Evolutionary conservation across 2,329 filamentous ascomycete species (phyloP), one percentile per base, ranked within the genome.

Genomic region (Trichoderma semiorbis): DNA sequence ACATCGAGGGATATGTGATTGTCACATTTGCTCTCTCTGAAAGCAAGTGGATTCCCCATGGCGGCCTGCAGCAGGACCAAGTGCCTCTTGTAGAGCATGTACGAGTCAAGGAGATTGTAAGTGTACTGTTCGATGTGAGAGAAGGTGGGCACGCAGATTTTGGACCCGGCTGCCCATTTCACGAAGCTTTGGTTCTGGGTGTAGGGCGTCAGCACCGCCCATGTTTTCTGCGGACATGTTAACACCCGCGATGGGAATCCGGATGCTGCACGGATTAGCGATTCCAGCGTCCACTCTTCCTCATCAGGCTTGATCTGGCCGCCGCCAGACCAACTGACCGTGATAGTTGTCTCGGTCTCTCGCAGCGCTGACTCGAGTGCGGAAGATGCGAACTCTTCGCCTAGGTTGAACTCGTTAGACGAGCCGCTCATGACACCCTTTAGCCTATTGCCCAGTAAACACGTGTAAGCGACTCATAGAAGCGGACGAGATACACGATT

Each of bases 321-420:
- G 18, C 43, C 43, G 4, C 43, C 43, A 0, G 43, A 47, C 43
- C n/a, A 47, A 10, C 1, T 47, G 43, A 47, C 43, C 4, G n/a
- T 47, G n/a, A 47, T 47, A 6, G 43, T n/a, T 11, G 43, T 47
- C 18, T 47, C 43, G 16, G 18, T 47, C 18, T 47, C 43, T n/a
- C 4, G n/a, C n/a, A 47, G 18, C 8, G 16, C 43, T 11, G 43
- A 0, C n/a, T 47, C 43, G 43, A 47, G n/a, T 21, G 43, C 43
- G 3, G n/a, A 47, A 1, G 43, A 21, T 0, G 43, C n/a, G 18
- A 47, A 11, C 1, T 1, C 8, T n/a, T 47, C n/a, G 43, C 43
- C 2, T 3, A 21, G n/a, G 3, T 1, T 21, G 5, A 47, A 47
- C n/a, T 47, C 43, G 43, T 0, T 47, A 0, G n/a, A 0, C 4